Conservation (phyloP, 495 filamentous ascomycete genomes). For the Neurospora sp. region DNA sequence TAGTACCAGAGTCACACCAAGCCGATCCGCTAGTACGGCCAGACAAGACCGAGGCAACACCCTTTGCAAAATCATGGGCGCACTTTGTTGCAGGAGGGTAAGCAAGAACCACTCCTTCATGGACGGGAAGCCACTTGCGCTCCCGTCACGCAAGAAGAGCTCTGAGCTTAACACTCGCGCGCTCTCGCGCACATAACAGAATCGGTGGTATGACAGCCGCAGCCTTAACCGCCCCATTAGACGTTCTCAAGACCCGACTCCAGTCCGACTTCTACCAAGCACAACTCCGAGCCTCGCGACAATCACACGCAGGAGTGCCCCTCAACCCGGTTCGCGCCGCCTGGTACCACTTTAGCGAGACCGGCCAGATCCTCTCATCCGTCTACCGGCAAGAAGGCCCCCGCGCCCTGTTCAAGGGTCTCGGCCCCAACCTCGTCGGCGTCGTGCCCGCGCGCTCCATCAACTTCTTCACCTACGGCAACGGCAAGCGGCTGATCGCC, state of each 20-base stretch:
- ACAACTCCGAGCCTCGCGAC: constrained; percentile 42
- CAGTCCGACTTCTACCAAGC: constrained; percentile 87
- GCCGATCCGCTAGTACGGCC: constrained; percentile 23
- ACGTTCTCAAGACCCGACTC: constrained; percentile 82
- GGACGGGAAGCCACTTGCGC: background rate
- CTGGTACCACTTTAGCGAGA: constrained; percentile 61
- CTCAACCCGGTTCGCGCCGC: constrained; percentile 38
- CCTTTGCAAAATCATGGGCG: constrained; percentile 71
- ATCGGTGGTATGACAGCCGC: constrained; percentile 82
- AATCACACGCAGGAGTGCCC: constrained; percentile 23
- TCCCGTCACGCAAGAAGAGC: background rate
- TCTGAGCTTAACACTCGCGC: background rate
- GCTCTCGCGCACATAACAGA: constrained; percentile 29
- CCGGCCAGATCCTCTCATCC: constrained; percentile 66
- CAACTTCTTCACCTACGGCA: constrained; percentile 85
- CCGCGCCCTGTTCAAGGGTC: constrained; percentile 78
- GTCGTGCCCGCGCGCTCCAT: constrained; percentile 80
- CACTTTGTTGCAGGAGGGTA: constrained; percentile 87
- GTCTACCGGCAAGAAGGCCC: constrained; percentile 72
- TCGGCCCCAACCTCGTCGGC: constrained; percentile 78
- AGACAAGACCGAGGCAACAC: constrained; percentile 24
- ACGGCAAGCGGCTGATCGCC: constrained; percentile 68
- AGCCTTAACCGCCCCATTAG: constrained; percentile 75
- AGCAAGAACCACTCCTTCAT: constrained; percentile 13
- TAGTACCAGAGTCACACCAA: constrained; percentile 33